These are phyloP conservation scores for Cyanidiococcus yangmingshanensis DNA, from an alignment of 23 red algal genomes.

Conservation along the genomic window DNA sequence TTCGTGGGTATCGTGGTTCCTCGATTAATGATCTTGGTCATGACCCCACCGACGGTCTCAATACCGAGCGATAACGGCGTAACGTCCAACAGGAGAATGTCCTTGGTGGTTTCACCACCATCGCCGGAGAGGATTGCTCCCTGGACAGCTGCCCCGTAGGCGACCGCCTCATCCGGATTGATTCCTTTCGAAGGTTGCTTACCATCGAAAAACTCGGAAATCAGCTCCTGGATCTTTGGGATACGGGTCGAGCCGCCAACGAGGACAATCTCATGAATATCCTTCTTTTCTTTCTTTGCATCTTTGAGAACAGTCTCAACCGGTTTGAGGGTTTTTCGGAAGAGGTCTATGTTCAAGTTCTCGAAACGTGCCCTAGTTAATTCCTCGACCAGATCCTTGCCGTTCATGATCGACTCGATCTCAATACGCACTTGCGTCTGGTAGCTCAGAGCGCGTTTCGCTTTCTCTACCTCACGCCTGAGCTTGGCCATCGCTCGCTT, in stretches of 20 bases:
- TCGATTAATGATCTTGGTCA: constrained; percentile 95
- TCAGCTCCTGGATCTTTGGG: constrained; percentile 93
- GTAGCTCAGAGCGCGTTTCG: constrained; percentile 73
- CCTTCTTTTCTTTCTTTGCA: constrained; percentile 54
- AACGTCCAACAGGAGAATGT: constrained; percentile 85
- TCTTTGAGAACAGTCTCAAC: constrained; percentile 95
- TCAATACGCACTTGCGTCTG: constrained; percentile 95
- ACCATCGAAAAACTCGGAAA: constrained; percentile 73
- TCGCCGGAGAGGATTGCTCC: constrained; percentile 84
- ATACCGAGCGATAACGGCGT: constrained; percentile 95
- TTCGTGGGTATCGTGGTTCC: constrained; percentile 78
- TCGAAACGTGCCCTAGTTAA: constrained; percentile 92
- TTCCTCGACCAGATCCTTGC: constrained; percentile 77
- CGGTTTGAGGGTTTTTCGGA: constrained; percentile 93
- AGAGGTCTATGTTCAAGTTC: constrained; percentile 89
- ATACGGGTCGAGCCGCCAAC: constrained; percentile 97
- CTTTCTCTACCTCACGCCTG: constrained; percentile 88
- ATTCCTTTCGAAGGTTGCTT: constrained; percentile 85
- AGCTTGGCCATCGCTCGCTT: constrained; percentile 89
- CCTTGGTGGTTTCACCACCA: constrained; percentile 38
- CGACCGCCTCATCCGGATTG: constrained; percentile 96
- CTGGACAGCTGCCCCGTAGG: constrained; percentile 89
- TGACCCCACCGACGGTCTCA: constrained; percentile 96
- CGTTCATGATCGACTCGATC: constrained; percentile 81
- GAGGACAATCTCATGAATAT: constrained; percentile 91